Evolutionary conservation across 2,329 filamentous ascomycete genomes (phyloP), one percentile per base, ranked within the genome.

Genomic region (Colletotrichum chlorophyti): DNA sequence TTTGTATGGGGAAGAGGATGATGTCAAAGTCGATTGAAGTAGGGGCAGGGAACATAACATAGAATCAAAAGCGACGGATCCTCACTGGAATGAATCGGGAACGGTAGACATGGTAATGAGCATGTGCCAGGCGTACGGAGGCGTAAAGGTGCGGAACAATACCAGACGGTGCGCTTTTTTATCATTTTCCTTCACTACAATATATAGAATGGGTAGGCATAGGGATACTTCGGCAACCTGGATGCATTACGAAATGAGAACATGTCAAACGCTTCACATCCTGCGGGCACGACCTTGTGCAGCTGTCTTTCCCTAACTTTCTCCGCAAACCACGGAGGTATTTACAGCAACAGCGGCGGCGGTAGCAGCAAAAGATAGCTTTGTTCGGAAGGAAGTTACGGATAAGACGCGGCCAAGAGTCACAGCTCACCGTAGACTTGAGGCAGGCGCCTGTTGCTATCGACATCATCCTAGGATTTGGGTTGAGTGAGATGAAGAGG

Each of bases 1-100:
- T 63, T 81, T 97, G 19, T 84, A 91, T 65, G 91, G 91, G 49
- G 89, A 91, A 68, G 87, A 86, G 65, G 82, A 87, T 6, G 61
- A 63, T 23, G 42, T 24, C 27, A 49, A 48, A n/a, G 51, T 40
- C 23, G 23, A 19, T 9, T 53, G 29, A 54, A 17, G 31, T n/a
- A 29, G n/a, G n/a, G n/a, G n/a, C n/a, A n/a, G n/a, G 53, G 46
- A 32, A 37, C 12, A 48, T 60, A 46, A 58, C 47, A 60, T 60
- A 59, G 58, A 60, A 42, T 23, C 46, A 41, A 60, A 53, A 58
- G 53, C 46, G 58, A 60, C 41, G 38, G 46, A 60, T 58, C 53
- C 53, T 60, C 58, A 47, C 58, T 59, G 58, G 58, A 60, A 60
- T 53, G 58, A 61, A 48, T 40, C 54, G 52, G 60, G 47, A 46